Evolutionary conservation across 306 rosid species (phyloP).

Genomic region (Glycine tomentella): DNA sequence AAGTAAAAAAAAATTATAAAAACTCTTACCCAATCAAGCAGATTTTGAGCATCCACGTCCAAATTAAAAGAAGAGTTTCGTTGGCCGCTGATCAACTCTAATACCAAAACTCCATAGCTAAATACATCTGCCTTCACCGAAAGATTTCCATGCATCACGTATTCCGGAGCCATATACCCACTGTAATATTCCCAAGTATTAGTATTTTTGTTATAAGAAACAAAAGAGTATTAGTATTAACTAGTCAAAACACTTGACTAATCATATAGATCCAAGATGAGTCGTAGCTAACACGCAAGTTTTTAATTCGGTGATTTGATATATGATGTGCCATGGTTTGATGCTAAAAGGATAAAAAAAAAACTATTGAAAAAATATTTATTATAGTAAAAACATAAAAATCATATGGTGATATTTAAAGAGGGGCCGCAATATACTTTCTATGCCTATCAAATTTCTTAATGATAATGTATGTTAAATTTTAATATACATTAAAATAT

Average conservation of each 20-base stretch:
- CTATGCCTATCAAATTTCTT: no score
- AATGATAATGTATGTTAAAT: no score
- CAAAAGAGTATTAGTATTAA: background rate
- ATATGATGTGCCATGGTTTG: background rate
- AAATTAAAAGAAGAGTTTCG: constrained; percentile 58
- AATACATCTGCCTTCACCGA: constrained; percentile 86
- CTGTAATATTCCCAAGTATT: constrained; percentile 43
- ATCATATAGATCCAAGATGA: background rate
- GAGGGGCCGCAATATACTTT: no score
- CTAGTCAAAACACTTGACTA: background rate
- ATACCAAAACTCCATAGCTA: constrained; percentile 87
- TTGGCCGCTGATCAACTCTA: constrained; percentile 82
- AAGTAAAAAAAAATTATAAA: no score
- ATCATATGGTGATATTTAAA: no score
- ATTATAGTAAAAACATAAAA: no score
- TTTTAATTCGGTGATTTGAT: background rate
- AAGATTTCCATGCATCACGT: constrained; percentile 83
- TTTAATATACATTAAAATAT: no score
- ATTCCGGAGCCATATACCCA: constrained; percentile 98
- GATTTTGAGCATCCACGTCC: constrained; percentile 45
- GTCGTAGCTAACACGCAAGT: background rate
- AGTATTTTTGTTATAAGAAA: no score
- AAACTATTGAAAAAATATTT: no score
- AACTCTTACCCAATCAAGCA: constrained; percentile 58
- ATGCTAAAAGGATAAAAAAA: background rate